Percentiles rank a stretch among this genome's conserved stretches.
Conservation (phyloP, 23 red algal genomes). For the Pyropia yezoensis region DNA sequence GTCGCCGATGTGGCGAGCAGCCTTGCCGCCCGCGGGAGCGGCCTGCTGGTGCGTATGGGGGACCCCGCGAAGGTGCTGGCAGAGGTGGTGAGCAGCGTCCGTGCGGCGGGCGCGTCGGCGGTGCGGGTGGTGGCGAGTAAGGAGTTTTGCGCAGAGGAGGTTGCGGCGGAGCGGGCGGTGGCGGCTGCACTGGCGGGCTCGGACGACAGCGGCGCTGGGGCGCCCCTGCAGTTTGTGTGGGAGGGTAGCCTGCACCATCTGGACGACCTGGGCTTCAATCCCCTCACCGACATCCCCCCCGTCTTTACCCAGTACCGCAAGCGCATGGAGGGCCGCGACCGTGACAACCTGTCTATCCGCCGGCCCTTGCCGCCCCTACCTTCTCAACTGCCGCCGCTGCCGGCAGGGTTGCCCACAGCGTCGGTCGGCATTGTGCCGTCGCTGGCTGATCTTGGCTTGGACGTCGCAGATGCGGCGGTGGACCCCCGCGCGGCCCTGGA, state of each 20-base stretch:
- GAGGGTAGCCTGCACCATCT: slow-evolving; percentile 60
- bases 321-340: slow-evolving; percentile 25
- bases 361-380: too few species aligned
- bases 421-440: too few species aligned
- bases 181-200: slow-evolving; percentile 9
- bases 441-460: too few species aligned
- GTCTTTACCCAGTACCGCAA: slow-evolving; percentile 74
- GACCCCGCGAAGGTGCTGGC: slow-evolving; percentile 18
- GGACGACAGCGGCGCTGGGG: neutral
- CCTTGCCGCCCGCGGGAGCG: slow-evolving; percentile 21
- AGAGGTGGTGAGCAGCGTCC: neutral
- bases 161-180: slow-evolving; percentile 33
- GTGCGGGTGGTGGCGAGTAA: slow-evolving; percentile 56
- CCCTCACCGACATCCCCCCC: slow-evolving; percentile 25
- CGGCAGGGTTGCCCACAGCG: too few species aligned
- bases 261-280: slow-evolving; percentile 66
- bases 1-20: slow-evolving; percentile 46
- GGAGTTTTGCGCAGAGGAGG: slow-evolving; percentile 48
- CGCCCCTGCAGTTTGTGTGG: slow-evolving; percentile 30
- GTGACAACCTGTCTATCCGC: too few species aligned
- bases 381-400: too few species aligned
- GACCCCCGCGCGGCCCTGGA: slow-evolving; percentile 27
- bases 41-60: slow-evolving; percentile 54
- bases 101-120: neutral
- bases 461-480: too few species aligned